Evolutionary conservation across 164 flowering plant genomes (phyloP).

Genomic region (Houttuynia cordata): DNA sequence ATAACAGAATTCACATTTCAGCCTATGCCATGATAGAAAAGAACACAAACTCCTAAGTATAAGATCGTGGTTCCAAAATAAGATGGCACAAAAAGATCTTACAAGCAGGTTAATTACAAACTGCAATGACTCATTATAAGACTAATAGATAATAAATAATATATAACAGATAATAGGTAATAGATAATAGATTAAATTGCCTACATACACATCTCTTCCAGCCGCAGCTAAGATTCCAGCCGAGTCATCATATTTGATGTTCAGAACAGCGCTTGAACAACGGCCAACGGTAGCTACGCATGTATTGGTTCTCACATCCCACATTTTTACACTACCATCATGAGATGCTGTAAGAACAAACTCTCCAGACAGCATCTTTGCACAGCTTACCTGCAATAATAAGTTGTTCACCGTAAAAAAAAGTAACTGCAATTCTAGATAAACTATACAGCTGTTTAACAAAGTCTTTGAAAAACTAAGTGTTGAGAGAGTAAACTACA

Average conservation of each 20-base stretch:
- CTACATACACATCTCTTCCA: slow-evolving; percentile 77
- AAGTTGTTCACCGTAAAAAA: background rate
- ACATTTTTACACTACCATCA: slow-evolving; percentile 98
- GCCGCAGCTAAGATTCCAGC: slow-evolving; percentile 96
- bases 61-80: background rate
- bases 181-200: too few relatives aligned
- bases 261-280: slow-evolving; percentile 84
- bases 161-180: too few relatives aligned
- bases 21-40: background rate
- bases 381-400: slow-evolving; percentile 58
- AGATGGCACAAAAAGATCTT: too few relatives aligned
- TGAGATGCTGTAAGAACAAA: slow-evolving; percentile 94
- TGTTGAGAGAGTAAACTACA: background rate
- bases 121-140: background rate
- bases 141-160: background rate
- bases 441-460: background rate
- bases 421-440: background rate
- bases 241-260: slow-evolving; percentile 95
- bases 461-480: background rate
- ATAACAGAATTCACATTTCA: slow-evolving; percentile 10
- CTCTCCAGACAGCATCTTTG: slow-evolving; percentile 88
- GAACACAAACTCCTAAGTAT: background rate
- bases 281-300: slow-evolving; percentile 99
- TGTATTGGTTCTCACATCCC: slow-evolving; percentile 96
- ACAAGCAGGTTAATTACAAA: too few relatives aligned